phyloP scores from a whole-genome alignment of 192 early-diverging fungal genomes.

The Mortierella claussenii region DNA sequence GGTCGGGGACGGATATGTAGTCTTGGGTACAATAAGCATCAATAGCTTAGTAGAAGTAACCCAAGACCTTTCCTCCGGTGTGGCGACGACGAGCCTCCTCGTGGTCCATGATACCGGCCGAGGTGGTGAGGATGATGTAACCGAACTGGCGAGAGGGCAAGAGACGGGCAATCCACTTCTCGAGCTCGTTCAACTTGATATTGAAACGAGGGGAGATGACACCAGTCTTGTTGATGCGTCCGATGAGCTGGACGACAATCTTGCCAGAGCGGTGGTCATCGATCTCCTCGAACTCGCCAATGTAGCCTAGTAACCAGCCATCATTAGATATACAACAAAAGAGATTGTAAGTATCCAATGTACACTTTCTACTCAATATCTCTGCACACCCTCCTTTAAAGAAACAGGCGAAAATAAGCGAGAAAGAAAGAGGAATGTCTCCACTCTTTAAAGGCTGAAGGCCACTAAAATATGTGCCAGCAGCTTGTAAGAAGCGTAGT shows the following conservation, averaged over 20 bases:
- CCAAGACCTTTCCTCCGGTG: slow-evolving; percentile 98
- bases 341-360: too few species aligned
- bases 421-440: slow-evolving; percentile 24
- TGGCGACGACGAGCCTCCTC: slow-evolving; percentile 97
- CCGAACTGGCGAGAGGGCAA: slow-evolving; percentile 99
- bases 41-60: slow-evolving; percentile 72
- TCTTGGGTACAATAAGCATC: too few species aligned
- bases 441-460: slow-evolving; percentile 52
- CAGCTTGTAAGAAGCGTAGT: slow-evolving; percentile 65
- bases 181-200: slow-evolving; percentile 92
- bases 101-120: slow-evolving; percentile 99
- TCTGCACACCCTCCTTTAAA: background rate
- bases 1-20: too few species aligned
- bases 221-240: slow-evolving; percentile 99
- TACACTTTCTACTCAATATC: background rate
- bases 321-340: too few species aligned
- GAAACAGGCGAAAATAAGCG: slow-evolving; percentile 4
- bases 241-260: slow-evolving; percentile 98
- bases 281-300: slow-evolving; percentile 99
- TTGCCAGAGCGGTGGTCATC: slow-evolving; percentile 98
- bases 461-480: slow-evolving; percentile 44
- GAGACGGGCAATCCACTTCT: slow-evolving; percentile 97
- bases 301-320: too few species aligned
- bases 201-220: slow-evolving; percentile 99
- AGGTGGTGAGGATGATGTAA: slow-evolving; percentile 90